A percentile compares a stretch with the other conserved stretches of the same genome.
Conservation (phyloP, 192 early-diverging fungal species). For the Rhizophagus clarus region DNA sequence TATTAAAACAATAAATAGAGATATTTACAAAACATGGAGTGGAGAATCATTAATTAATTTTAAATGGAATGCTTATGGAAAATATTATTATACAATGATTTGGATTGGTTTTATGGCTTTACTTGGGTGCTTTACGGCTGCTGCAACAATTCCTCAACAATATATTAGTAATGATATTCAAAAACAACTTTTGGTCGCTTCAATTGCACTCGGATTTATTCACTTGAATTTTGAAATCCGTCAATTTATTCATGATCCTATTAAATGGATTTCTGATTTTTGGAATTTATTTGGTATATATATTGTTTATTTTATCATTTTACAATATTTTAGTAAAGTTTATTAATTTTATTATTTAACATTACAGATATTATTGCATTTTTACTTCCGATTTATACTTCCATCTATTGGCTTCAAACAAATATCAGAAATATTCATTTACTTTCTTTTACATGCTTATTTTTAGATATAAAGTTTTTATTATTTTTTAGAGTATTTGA, state of each 20-base stretch:
- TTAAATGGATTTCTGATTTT: background rate
- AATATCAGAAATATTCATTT: too few species aligned
- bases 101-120: background rate
- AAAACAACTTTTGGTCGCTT: background rate
- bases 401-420: background rate
- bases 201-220: background rate
- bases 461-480: background rate
- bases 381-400: background rate
- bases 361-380: background rate
- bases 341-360: background rate
- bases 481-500: too few species aligned
- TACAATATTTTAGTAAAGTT: too few species aligned
- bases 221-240: background rate
- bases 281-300: constrained; percentile 7
- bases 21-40: constrained; percentile 2
- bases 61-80: constrained; percentile 7
- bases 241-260: background rate
- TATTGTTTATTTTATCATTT: background rate
- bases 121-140: background rate
- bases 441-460: background rate
- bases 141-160: background rate
- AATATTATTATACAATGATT: background rate
- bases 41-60: background rate
- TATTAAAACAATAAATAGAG: too few species aligned
- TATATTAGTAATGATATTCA: background rate